Percentiles rank a stretch among this genome's conserved stretches.
These are phyloP conservation scores for Avena sativa DNA, from an alignment of 176 grass and related monocot species.

Conservation along the genomic window DNA sequence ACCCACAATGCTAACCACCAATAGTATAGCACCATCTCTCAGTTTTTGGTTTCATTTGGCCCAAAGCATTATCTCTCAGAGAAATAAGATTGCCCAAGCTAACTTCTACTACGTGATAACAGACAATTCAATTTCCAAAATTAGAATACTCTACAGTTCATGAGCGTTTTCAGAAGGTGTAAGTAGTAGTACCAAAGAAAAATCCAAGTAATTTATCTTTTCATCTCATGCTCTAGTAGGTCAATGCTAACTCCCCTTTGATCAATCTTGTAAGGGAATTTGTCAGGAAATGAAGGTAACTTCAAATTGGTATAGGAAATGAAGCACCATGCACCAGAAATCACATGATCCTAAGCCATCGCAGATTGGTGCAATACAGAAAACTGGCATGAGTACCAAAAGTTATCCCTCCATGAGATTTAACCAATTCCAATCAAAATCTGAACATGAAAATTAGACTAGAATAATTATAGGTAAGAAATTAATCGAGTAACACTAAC, in stretches of 20 bases:
- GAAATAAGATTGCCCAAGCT: background rate
- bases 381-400: slow-evolving; percentile 26
- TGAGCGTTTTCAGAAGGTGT: background rate
- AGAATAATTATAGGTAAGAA: slow-evolving; percentile 51
- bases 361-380: slow-evolving; percentile 34
- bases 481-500: slow-evolving; percentile 39
- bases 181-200: background rate
- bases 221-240: background rate
- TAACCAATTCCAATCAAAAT: slow-evolving; percentile 42
- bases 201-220: background rate
- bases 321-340: slow-evolving; percentile 29
- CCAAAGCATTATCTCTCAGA: background rate
- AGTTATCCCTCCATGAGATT: slow-evolving; percentile 43
- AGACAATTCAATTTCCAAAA: background rate
- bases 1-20: background rate
- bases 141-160: slow-evolving; percentile 10
- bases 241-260: slow-evolving; percentile 28
- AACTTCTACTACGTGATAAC: background rate
- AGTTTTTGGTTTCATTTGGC: background rate
- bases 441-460: slow-evolving; percentile 49
- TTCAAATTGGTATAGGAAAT: background rate
- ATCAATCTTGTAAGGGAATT: background rate
- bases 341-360: slow-evolving; percentile 45
- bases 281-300: slow-evolving; percentile 10
- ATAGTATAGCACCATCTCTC: background rate